These are phyloP conservation scores for Candida multigemmis DNA, from an alignment of 805 yeast species.

Conservation along the genomic window DNA sequence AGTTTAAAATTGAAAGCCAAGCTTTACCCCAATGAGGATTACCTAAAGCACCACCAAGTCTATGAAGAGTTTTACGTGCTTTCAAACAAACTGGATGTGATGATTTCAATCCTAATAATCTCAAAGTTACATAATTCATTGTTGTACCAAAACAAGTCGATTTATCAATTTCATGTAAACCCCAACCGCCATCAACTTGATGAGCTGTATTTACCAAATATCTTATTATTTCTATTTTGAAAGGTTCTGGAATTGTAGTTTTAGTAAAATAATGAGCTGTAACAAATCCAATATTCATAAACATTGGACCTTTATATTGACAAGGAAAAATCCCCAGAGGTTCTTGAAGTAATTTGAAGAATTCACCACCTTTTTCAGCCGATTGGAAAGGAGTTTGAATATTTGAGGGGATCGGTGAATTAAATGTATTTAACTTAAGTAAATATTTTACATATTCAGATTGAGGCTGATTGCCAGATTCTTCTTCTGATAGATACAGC, in stretches of 20 bases:
- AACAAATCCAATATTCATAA: conserved; percentile 85
- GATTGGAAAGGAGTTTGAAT: conserved; percentile 45
- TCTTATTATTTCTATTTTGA: conserved; percentile 63
- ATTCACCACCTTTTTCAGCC: conserved; percentile 66
- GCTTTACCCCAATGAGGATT: conserved; percentile 97
- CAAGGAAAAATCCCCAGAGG: conserved; percentile 74
- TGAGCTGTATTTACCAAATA: conserved; percentile 88
- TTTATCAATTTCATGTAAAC: conserved; percentile 85
- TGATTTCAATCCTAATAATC: conserved; percentile 68
- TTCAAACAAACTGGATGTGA: conserved; percentile 70
- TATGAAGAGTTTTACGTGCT: conserved; percentile 62
- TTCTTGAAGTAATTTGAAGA: conserved; percentile 65
- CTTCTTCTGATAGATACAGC: conserved; percentile 48
- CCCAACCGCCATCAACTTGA: conserved; percentile 99
- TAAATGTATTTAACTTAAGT: conserved; percentile 30
- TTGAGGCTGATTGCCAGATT: conserved; percentile 37
- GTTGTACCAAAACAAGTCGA: conserved; percentile 94
- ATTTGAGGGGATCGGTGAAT: conserved; percentile 29
- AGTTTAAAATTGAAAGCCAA: conserved; percentile 72
- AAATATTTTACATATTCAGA: conserved; percentile 48
- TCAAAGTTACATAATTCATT: conserved; percentile 71
- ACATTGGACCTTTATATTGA: conserved; percentile 97
- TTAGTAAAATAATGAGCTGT: conserved; percentile 64
- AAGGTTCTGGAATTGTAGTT: conserved; percentile 58
- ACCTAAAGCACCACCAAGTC: conserved; percentile 83